A percentile compares a stretch with the other conserved stretches of the same genome.
phyloP scores from a whole-genome alignment of 2,329 filamentous ascomycete genomes.

The Nemania abortiva region DNA sequence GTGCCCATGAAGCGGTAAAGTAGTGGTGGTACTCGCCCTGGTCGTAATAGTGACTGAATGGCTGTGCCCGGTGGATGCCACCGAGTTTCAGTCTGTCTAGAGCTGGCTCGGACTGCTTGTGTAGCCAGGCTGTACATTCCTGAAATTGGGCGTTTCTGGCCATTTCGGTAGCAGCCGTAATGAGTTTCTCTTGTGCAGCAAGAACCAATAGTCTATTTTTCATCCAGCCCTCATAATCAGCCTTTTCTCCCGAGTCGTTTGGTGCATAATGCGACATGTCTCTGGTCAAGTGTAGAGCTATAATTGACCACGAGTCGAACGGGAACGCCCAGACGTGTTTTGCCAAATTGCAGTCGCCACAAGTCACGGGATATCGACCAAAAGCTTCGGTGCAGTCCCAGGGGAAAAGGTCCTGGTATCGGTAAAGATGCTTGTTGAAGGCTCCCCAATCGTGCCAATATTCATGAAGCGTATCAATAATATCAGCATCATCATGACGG shows the following conservation, averaged over 20 bases:
- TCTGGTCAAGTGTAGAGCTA: conserved; percentile 18
- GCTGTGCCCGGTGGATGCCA: conserved; percentile 27
- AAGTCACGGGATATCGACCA: conserved; percentile 25
- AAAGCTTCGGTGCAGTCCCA: conserved; percentile 28
- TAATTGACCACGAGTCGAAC: conserved; percentile 26
- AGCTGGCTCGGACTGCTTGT: conserved; percentile 17
- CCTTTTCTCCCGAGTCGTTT: neutral
- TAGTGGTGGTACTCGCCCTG: conserved; percentile 24
- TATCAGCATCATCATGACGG: conserved; percentile 25
- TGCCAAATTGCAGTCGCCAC: conserved; percentile 22
- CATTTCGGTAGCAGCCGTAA: conserved; percentile 18
- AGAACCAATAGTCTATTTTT: conserved; percentile 24
- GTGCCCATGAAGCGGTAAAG: conserved; percentile 23
- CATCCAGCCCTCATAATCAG: conserved; percentile 10
- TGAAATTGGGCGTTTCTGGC: conserved; percentile 13
- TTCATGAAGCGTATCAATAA: conserved; percentile 24
- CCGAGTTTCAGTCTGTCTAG: conserved; percentile 23
- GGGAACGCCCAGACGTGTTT: conserved; percentile 29
- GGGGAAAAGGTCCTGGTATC: conserved; percentile 24
- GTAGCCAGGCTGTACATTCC: conserved; percentile 17
- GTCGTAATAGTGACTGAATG: conserved; percentile 24
- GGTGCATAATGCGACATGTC: conserved; percentile 16
- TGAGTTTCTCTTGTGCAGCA: conserved; percentile 24
- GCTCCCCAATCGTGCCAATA: conserved; percentile 26
- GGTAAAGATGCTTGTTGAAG: conserved; percentile 18